These are phyloP conservation scores for Colletotrichum caudatum DNA, from an alignment of 2,329 filamentous ascomycete genomes.

Conservation along the genomic window DNA sequence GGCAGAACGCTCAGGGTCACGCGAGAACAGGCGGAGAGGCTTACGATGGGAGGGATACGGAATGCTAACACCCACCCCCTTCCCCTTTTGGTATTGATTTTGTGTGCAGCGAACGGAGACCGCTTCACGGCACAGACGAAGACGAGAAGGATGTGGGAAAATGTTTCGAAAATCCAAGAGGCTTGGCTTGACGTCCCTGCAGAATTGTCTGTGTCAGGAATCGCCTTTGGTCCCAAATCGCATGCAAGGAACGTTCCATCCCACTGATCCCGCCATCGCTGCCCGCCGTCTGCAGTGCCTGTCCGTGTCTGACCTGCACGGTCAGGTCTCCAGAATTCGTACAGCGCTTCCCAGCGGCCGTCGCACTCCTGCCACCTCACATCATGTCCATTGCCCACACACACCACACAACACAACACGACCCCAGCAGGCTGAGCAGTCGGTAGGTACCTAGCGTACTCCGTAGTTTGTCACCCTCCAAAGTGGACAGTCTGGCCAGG, in stretches of 20 bases:
- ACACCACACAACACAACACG: neutral
- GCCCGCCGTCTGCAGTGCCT: neutral
- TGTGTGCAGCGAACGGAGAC: neutral
- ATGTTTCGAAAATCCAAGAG: slow-evolving; percentile 6
- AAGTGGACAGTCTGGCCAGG: slow-evolving; percentile 32
- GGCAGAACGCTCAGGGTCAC: neutral
- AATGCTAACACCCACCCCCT: neutral
- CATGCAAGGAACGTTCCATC: slow-evolving; percentile 31
- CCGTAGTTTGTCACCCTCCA: neutral
- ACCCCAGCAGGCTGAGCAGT: slow-evolving; percentile 25
- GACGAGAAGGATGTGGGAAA: neutral
- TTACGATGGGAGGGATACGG: neutral
- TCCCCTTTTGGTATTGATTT: neutral
- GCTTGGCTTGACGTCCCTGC: slow-evolving; percentile 32
- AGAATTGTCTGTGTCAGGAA: slow-evolving; percentile 35
- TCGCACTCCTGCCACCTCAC: neutral
- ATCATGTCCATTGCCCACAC: neutral
- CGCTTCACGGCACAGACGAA: neutral
- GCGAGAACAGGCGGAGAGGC: neutral
- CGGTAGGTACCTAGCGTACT: neutral
- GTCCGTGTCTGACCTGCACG: neutral
- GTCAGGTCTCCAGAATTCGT: neutral
- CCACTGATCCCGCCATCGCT: slow-evolving; percentile 13
- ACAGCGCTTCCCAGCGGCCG: neutral
- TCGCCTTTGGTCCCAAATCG: slow-evolving; percentile 32